Evolutionary conservation across 2,329 filamentous ascomycete species (phyloP).

Genomic region (Pyricularia sp.): DNA sequence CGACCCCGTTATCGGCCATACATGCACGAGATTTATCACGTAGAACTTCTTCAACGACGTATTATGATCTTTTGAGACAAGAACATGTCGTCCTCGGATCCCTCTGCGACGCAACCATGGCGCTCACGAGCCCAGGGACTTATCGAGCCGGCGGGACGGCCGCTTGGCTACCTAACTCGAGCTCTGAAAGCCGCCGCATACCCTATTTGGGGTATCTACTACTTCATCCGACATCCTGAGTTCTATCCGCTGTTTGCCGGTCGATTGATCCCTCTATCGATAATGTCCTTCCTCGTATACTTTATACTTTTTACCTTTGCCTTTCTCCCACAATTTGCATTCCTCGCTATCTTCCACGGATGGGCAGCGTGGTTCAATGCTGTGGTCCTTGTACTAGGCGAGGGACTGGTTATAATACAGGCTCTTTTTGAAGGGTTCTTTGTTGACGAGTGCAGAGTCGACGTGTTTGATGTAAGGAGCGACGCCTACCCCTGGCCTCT

Average conservation of each 20-base stretch:
- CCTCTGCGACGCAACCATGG: neutral
- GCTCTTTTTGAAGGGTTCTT: constrained; percentile 72
- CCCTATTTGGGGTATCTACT: constrained; percentile 66
- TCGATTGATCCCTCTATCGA: constrained; percentile 68
- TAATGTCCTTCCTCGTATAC: constrained; percentile 78
- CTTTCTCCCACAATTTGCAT: constrained; percentile 81
- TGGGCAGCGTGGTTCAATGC: constrained; percentile 84
- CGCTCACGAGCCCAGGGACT: neutral
- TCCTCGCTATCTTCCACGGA: constrained; percentile 83
- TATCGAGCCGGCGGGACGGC: constrained; percentile 20
- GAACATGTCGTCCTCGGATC: neutral
- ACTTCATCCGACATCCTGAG: constrained; percentile 67
- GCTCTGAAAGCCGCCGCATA: constrained; percentile 40
- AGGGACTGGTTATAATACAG: constrained; percentile 62
- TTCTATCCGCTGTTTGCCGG: constrained; percentile 74
- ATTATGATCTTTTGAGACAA: neutral
- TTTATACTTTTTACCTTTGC: constrained; percentile 79
- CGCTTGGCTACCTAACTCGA: constrained; percentile 31
- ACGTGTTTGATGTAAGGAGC: constrained; percentile 70
- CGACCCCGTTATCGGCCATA: neutral
- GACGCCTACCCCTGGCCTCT: neutral
- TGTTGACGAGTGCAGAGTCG: constrained; percentile 68
- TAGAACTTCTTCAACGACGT: neutral
- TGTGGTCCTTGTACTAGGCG: constrained; percentile 77
- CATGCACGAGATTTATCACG: neutral